Conservation (phyloP, 345 rosid genomes). For the Linum usitatissimum region DNA sequence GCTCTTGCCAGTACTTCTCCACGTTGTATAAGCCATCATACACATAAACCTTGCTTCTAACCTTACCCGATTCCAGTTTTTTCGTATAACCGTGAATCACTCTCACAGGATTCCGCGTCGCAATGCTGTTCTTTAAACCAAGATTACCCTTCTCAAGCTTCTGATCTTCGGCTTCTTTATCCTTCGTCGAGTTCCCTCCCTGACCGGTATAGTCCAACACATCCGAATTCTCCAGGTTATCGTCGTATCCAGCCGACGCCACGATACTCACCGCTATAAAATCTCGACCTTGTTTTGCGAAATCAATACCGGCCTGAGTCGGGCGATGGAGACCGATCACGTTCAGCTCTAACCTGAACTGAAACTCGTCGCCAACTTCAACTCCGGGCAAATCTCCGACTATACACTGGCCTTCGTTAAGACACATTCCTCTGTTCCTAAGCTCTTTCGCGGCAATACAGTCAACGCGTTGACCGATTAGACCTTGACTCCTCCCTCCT, state of each 20-base stretch:
- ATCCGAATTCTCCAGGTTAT: constrained; percentile 47
- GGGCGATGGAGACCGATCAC: constrained; percentile 67
- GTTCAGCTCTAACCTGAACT: constrained; percentile 63
- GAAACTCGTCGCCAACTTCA: constrained; percentile 74
- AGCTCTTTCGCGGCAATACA: constrained; percentile 45
- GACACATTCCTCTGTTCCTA: constrained; percentile 34
- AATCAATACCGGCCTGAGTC: constrained; percentile 70
- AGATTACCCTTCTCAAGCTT: constrained; percentile 66
- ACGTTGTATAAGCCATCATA: constrained; percentile 77
- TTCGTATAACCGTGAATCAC: constrained; percentile 65
- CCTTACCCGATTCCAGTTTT: constrained; percentile 18
- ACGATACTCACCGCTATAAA: constrained; percentile 59
- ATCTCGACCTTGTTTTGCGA: constrained; percentile 25
- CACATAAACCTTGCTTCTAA: constrained; percentile 33
- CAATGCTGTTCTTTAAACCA: constrained; percentile 49
- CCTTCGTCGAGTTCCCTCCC: constrained; percentile 64
- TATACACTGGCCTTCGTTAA: constrained; percentile 33
- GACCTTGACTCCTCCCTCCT: neutral
- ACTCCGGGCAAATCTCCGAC: constrained; percentile 76
- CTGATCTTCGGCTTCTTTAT: constrained; percentile 60
- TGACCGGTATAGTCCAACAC: constrained; percentile 58
- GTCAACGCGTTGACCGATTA: constrained; percentile 37
- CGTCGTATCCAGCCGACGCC: constrained; percentile 61
- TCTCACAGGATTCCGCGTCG: constrained; percentile 41
- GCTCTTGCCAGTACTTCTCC: constrained; percentile 40